A percentile compares a stretch with the other conserved stretches of the same genome.
Evolutionary conservation across 306 rosid species (phyloP).

Genomic region (Lupinus albus): DNA sequence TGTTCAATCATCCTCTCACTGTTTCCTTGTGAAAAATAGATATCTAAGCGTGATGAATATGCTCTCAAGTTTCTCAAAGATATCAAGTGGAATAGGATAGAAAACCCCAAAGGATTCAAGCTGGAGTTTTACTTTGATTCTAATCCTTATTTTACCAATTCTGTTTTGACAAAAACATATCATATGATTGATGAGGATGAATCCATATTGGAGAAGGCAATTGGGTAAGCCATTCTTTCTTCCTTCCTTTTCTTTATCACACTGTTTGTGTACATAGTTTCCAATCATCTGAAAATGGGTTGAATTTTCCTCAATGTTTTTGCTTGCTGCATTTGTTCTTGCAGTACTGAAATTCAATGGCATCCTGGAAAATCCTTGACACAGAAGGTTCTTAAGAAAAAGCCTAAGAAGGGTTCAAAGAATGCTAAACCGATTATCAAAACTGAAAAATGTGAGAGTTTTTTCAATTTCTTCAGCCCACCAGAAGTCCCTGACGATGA

Average conservation of each 20-base stretch:
- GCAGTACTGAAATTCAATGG: constrained; percentile 93
- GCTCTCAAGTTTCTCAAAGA: constrained; percentile 82
- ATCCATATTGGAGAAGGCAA: constrained; percentile 85
- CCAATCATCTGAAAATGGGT: not conserved
- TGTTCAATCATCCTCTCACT: not conserved
- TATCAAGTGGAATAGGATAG: constrained; percentile 83
- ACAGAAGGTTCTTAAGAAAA: constrained; percentile 95
- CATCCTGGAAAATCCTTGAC: constrained; percentile 77
- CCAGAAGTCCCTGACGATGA: constrained; percentile 93
- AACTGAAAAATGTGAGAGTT: constrained; percentile 94
- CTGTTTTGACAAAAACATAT: constrained; percentile 77
- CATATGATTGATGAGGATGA: constrained; percentile 95
- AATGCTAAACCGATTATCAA: constrained; percentile 87
- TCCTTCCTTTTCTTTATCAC: not conserved
- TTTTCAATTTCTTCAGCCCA: constrained; percentile 89
- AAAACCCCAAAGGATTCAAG: constrained; percentile 84
- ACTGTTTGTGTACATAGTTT: not conserved
- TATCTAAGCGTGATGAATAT: constrained; percentile 89
- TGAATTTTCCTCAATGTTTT: not conserved
- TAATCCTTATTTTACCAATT: constrained; percentile 75
- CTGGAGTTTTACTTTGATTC: constrained; percentile 81
- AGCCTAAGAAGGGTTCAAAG: constrained; percentile 93
- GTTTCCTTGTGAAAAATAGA: constrained; percentile 47
- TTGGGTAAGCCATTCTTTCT: constrained; percentile 56
- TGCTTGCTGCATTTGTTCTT: constrained; percentile 30